Percentiles rank a stretch among this genome's conserved stretches.
phyloP scores from a whole-genome alignment of 1,284 basidiomycete species.

The Leccinum ponderosum region DNA sequence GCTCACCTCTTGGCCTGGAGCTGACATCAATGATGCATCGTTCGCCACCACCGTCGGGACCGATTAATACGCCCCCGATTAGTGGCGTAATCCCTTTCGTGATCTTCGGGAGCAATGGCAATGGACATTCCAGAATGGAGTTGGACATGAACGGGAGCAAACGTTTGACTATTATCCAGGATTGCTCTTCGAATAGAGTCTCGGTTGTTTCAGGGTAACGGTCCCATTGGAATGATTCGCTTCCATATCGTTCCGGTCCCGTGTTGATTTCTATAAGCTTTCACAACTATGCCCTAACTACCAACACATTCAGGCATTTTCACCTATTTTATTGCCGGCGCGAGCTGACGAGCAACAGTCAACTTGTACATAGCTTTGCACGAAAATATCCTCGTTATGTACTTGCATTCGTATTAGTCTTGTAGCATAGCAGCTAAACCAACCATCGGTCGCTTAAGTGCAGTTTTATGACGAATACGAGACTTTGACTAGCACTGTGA shows the following conservation, averaged over 20 bases:
- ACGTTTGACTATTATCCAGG: constrained; percentile 44
- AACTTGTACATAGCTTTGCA: constrained; percentile 1
- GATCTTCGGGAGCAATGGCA: constrained; percentile 18
- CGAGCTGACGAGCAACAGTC: constrained; percentile 7
- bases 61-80: constrained; percentile 18
- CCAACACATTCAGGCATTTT: constrained; percentile 8
- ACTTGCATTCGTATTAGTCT: constrained; percentile 11
- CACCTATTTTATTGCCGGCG: constrained; percentile 2
- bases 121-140: constrained; percentile 20
- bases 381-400: constrained; percentile 1
- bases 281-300: constrained; percentile 14
- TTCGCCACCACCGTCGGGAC: constrained; percentile 27
- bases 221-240: neutral
- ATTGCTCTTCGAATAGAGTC: constrained; percentile 33
- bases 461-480: too few species aligned
- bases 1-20: constrained; percentile 30
- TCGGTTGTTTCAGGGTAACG: constrained; percentile 59
- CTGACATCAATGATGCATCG: constrained; percentile 11
- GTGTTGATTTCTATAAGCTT: constrained; percentile 5
- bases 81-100: constrained; percentile 25
- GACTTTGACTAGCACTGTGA: too few species aligned
- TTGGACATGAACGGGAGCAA: constrained; percentile 35
- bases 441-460: constrained; percentile 5
- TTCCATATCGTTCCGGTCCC: neutral
- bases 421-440: constrained; percentile 29